Percentiles rank a stretch among this genome's conserved stretches.
Evolutionary conservation across 192 early-diverging fungal genomes (phyloP).

Genomic region (Mortierella claussenii): DNA sequence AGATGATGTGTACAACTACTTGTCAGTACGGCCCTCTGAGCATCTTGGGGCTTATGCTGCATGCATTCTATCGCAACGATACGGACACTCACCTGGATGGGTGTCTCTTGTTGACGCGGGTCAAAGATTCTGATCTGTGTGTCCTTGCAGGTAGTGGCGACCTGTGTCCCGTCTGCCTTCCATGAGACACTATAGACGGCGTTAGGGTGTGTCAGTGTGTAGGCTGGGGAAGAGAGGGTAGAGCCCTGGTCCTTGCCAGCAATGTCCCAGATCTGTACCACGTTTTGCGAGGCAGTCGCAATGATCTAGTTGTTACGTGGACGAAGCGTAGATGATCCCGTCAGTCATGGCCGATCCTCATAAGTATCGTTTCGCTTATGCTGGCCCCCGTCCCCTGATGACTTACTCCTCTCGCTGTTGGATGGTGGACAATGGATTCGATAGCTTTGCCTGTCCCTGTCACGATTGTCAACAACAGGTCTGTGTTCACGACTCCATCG

Average conservation of each 20-base stretch:
- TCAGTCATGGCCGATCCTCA: no score
- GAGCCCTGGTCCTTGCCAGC: conserved; percentile 32
- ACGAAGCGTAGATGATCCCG: no score
- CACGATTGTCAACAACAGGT: conserved; percentile 34
- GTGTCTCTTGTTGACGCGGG: conserved; percentile 53
- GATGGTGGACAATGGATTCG: conserved; percentile 59
- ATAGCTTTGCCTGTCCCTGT: conserved; percentile 50
- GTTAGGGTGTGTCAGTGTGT: conserved; percentile 50
- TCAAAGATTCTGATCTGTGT: conserved; percentile 70
- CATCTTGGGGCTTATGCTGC: not conserved
- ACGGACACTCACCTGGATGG: conserved; percentile 23
- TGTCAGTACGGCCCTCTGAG: not conserved
- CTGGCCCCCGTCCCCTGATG: no score
- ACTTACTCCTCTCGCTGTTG: conserved; percentile 58
- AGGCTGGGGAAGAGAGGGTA: conserved; percentile 20
- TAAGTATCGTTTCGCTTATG: no score
- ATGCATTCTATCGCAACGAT: not conserved
- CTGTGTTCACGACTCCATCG: not conserved
- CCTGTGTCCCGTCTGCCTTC: conserved; percentile 65
- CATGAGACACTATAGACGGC: conserved; percentile 65
- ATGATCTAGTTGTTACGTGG: conserved; percentile 58
- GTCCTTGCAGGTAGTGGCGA: conserved; percentile 67
- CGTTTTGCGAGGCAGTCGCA: conserved; percentile 54
- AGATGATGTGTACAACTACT: not conserved
- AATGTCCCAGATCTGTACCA: conserved; percentile 64